Evolutionary conservation across 306 rosid genomes (phyloP), one percentile per base, ranked within the genome.

Genomic region (Acacia melanoxylon): DNA sequence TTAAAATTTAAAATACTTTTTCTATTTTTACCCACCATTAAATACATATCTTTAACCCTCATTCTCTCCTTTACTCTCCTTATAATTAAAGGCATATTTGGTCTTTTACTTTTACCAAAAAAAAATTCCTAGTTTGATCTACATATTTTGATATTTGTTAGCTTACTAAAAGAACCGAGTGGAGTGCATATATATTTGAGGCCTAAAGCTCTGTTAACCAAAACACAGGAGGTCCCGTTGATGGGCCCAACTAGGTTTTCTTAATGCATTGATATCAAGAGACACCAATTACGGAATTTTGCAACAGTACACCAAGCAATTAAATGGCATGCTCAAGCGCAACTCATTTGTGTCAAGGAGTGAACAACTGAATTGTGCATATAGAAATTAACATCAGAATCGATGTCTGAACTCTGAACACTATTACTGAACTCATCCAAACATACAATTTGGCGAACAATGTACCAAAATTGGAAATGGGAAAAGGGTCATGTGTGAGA

Each of bases 391-490:
- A 68, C 24, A 82, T 78, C 76, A 61, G 35, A 61, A 61, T 61
- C 35, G 0, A 25, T 25, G 67, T 61, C 85, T 52, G 65, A 67
- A 67, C 68, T 72, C 83, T 62, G 69, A 59, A 59, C 68, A 33
- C 79, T 73, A 29, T 83, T 80, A 84, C 78, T 80, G 77, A 82
- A 77, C 73, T 84, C 89, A 78, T 84, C 83, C 90, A 84, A 81
- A 83, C 85, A 81, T 91, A 89, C 90, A 89, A 73, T 62, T 56
- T 54, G 66, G 65, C 15, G 29, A 76, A 56, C 40, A 75, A 79
- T 78, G 84, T 76, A 82, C 88, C 91, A 89, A 89, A 91, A 89
- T 82, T 89, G 83, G 62, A 68, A 63, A 46, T 19, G 42, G 35
- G 20, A 45, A 69, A 41, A n/a, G 44, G 65, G 16, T 3, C 37